Evolutionary conservation across 306 rosid genomes (phyloP).

Genomic region (Senna siamea): DNA sequence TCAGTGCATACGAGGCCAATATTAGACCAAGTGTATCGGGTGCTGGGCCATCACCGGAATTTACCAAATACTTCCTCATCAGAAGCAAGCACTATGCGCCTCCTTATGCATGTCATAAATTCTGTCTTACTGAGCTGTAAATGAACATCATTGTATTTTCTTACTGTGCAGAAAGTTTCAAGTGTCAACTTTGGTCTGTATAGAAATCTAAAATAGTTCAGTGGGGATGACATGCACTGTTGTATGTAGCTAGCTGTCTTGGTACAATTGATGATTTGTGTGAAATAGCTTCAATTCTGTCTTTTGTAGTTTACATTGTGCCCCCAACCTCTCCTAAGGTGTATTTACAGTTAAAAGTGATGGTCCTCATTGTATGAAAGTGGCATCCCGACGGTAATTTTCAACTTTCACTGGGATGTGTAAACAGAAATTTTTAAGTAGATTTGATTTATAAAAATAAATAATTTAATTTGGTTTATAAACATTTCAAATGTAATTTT

Average conservation of each 20-base stretch:
- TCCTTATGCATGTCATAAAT: slow-evolving; percentile 75
- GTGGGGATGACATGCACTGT: slow-evolving; percentile 38
- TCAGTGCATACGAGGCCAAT: slow-evolving; percentile 52
- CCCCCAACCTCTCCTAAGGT: too few relatives aligned
- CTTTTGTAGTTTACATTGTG: slow-evolving; percentile 22
- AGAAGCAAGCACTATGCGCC: slow-evolving; percentile 61
- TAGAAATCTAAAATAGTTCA: slow-evolving; percentile 45
- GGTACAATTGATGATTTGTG: slow-evolving; percentile 38
- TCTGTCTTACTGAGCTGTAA: slow-evolving; percentile 69
- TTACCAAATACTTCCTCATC: slow-evolving; percentile 53
- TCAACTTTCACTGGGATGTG: too few relatives aligned
- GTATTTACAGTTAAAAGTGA: too few relatives aligned
- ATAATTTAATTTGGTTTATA: too few relatives aligned
- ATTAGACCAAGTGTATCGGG: slow-evolving; percentile 62
- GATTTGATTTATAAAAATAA: too few relatives aligned
- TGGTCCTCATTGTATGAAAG: too few relatives aligned
- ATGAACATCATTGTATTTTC: slow-evolving; percentile 43
- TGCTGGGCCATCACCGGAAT: slow-evolving; percentile 54
- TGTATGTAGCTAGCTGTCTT: slow-evolving; percentile 33
- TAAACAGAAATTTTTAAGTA: too few relatives aligned
- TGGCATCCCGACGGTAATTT: too few relatives aligned
- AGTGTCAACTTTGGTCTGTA: slow-evolving; percentile 46
- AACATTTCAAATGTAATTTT: too few relatives aligned
- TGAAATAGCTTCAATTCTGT: slow-evolving; percentile 42
- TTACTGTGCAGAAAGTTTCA: slow-evolving; percentile 40